Evolutionary conservation across 192 early-diverging fungal species (phyloP), one percentile per base, ranked within the genome.

Genomic region (Rhizophagus prolifer): DNA sequence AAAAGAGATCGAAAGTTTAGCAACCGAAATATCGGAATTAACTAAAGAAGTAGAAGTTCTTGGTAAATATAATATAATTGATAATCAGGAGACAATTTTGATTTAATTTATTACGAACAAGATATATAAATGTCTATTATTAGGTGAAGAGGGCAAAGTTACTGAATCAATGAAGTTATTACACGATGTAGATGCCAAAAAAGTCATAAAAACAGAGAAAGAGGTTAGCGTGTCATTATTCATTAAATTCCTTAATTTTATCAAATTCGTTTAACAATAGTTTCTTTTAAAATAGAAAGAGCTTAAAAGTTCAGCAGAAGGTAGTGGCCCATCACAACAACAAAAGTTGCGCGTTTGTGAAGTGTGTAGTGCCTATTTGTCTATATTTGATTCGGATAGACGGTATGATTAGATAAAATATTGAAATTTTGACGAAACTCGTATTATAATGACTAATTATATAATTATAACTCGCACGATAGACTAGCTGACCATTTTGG

Each of bases 301-400:
- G 62, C 59, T 87, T 9, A 84, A 87, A 76, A 84, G 78, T 21
- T 78, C 79, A 10, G 47, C 58, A n/a, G 85, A 86, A 58, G 74
- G 74, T 44, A 63, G 47, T 14, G 69, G 78, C 3, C 84, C 78
- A 44, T 85, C 83, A 28, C 87, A 88, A 71, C 85, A 88, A 60
- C 83, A 85, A 72, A 88, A 86, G 71, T 80, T 88, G 19, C 86
- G 87, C 6, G 87, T 88, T 4, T 88, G 87, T 78, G 87, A 88
- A 34, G 77, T 84, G 7, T 88, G 87, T 75, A 84, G 82, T 58
- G 86, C 87, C 28, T 86, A 83, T 77, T 76, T 88, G 44, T 86
- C 84, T 5, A 80, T 84, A 10, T 86, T 81, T 70, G 87, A 88
- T 60, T 83, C 80, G 38, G 86, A 88, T 79, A 66, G 86, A 50